Evolutionary conservation across 2,329 filamentous ascomycete species (phyloP), one percentile per base, ranked within the genome.

Genomic region (Ceratocystiopsis sp.): DNA sequence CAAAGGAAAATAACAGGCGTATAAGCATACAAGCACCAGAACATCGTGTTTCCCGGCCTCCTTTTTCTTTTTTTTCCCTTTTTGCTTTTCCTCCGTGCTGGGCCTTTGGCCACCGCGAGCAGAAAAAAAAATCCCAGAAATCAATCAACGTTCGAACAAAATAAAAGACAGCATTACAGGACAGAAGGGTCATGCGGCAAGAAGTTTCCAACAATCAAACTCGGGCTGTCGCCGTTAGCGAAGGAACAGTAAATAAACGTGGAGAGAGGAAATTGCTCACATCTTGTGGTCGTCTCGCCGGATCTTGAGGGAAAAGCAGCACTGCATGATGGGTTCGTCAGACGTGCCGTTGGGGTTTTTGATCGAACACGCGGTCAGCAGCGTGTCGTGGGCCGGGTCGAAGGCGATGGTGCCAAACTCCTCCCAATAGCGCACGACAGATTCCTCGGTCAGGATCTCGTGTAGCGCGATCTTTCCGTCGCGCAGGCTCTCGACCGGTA

Each of bases 341-440:
- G 79, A 76, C 47, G 72, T 72, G 41, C 76, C 69, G 49, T 77
- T 74, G 4, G 84, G 87, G 51, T 78, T 87, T 61, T 94, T 94
- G 48, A 98, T 64, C 12, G 84, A 81, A 58, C 91, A 98, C 51
- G 84, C 89, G 18, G 91, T 98, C 51, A 98, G 67, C 54, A 98
- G 84, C 18, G 89, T 93, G 59, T 98, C 94, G 57, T 96, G 91
- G 11, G 76, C 79, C 45, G 80, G 77, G 57, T 98, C 91, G 60
- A 98, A 98, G 11, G 91, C 93, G 53, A 98, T 96, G 6, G 86
- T 89, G 41, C 89, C 87, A 56, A 98, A 98, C 55, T 98, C 94
- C 61, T 98, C 91, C 91, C 91, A 98, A 56, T 98, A 98, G 53
- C 84, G 84, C 43, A 96, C 91, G 47, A 94, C 75, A 36, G 87